Percentiles rank a stretch among this genome's conserved stretches.
Evolutionary conservation across 2,329 filamentous ascomycete genomes (phyloP).

Genomic region (Stagonosporopsis vannaccii): DNA sequence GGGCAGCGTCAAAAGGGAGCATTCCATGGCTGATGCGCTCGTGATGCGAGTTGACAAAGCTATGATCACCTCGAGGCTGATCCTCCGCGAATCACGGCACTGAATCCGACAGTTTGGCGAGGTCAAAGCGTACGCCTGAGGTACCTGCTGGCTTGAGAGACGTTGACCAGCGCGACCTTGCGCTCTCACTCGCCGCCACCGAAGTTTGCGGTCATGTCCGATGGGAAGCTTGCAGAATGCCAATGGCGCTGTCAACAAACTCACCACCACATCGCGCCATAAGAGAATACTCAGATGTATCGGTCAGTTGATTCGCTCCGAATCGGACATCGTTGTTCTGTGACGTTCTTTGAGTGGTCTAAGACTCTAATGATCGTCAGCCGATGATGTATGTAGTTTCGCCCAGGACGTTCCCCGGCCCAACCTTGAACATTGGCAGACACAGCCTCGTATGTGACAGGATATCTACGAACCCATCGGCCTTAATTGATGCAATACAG

Average conservation of each 20-base stretch:
- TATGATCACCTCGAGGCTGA: constrained; percentile 31
- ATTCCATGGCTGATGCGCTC: constrained; percentile 20
- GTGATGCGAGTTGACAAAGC: constrained; percentile 26
- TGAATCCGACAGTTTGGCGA: constrained; percentile 26
- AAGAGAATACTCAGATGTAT: constrained; percentile 3
- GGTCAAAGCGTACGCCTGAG: constrained; percentile 27
- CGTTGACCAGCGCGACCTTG: constrained; percentile 20
- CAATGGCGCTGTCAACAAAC: constrained; percentile 10
- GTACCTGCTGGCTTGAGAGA: constrained; percentile 21
- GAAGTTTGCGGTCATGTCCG: constrained; percentile 26
- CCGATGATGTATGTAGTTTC: constrained; percentile 18
- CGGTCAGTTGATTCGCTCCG: constrained; percentile 13
- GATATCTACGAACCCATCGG: background rate
- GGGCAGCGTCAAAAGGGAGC: constrained; percentile 19
- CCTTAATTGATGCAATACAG: background rate
- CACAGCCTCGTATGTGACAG: constrained; percentile 2
- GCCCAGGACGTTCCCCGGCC: constrained; percentile 1
- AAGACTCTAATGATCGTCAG: constrained; percentile 9
- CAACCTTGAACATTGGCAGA: constrained; percentile 5
- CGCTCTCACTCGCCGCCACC: constrained; percentile 23
- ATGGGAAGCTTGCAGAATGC: constrained; percentile 9
- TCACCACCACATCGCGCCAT: constrained; percentile 6
- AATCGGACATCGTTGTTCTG: background rate
- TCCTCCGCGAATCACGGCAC: constrained; percentile 26
- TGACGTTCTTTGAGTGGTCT: background rate